Percentiles rank a stretch among this genome's conserved stretches.
Evolutionary conservation across 768 basidiomycete genomes (phyloP).

Genomic region (Guyanaporus albipodus): DNA sequence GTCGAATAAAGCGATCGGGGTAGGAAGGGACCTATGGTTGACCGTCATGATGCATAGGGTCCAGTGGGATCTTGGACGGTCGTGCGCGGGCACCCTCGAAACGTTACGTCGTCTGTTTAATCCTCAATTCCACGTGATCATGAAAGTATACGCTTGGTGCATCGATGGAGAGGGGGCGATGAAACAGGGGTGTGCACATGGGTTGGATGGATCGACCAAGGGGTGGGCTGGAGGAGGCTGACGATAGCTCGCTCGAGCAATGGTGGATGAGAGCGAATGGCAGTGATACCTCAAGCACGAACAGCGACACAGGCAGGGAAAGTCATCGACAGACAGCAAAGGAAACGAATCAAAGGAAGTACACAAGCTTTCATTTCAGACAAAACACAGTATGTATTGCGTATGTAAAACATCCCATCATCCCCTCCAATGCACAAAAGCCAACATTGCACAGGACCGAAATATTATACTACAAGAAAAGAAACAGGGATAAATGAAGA

Average conservation of each 20-base stretch:
- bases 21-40: too few relatives aligned
- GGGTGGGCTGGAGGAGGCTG: neutral
- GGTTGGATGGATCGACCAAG: too few relatives aligned
- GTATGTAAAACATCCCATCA: slow-evolving; percentile 16
- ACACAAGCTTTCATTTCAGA: slow-evolving; percentile 17
- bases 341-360: neutral
- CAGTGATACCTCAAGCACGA: neutral
- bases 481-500: slow-evolving; percentile 24
- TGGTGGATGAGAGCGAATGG: neutral
- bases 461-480: slow-evolving; percentile 25
- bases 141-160: too few relatives aligned
- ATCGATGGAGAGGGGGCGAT: too few relatives aligned
- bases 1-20: too few relatives aligned
- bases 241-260: neutral
- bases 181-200: too few relatives aligned
- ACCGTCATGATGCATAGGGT: too few relatives aligned
- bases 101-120: too few relatives aligned
- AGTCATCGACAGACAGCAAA: neutral
- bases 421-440: slow-evolving; percentile 20
- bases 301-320: neutral
- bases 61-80: too few relatives aligned
- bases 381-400: slow-evolving; percentile 17
- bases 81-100: too few relatives aligned
- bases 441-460: slow-evolving; percentile 25
- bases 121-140: too few relatives aligned